Evolutionary conservation across 805 yeast species (phyloP), one percentile per base, ranked within the genome.

Genomic region (Saccharomyces eubayanus): DNA sequence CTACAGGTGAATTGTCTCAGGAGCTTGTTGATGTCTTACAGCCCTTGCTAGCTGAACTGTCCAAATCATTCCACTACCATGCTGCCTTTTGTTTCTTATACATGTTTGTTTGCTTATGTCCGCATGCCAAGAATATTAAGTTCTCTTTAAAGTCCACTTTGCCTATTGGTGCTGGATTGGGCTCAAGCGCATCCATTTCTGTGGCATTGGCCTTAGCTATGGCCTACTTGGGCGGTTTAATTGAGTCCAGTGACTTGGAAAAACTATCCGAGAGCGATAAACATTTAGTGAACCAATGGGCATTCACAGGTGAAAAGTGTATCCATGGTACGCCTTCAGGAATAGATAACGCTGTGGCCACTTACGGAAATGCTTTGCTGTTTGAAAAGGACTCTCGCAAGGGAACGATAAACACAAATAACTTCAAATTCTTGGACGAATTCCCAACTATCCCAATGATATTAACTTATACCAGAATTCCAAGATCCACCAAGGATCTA

Each of bases 251-350:
- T 2, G 31, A 66, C 0, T 53, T 72, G 24, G 65, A 60, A 2
- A 66, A 72, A 20, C 60, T 73, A 1, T 56, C 65, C 11, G 74
- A 73, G 45, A 69, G 65, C 3, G 84, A 78, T 51, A 75, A 83
- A 28, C 70, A 74, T n/a, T 79, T 83, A 57, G 83, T 94, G 56
- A 92, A 92, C 59, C 71, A 76, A 6, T 91, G 96, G 96, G 84
- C 98, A 1, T 86, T 86, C 59, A 77, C 92, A 74, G 98, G 97
- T 41, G 99, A 94, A 69, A 86, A 85, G 66, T 89, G 97, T 66
- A 87, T 91, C 60, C 98, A 92, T 66, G 98, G 98, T 1, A 90
- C 87, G 62, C 99, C 99, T 8, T 85, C 95, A 20, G 99, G 99
- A 11, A 89, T 94, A 51, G 99, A 94, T 68, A 94, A 94, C 65